phyloP scores from a whole-genome alignment of 495 filamentous ascomycete genomes.

The Sabuloglossum arenarium region DNA sequence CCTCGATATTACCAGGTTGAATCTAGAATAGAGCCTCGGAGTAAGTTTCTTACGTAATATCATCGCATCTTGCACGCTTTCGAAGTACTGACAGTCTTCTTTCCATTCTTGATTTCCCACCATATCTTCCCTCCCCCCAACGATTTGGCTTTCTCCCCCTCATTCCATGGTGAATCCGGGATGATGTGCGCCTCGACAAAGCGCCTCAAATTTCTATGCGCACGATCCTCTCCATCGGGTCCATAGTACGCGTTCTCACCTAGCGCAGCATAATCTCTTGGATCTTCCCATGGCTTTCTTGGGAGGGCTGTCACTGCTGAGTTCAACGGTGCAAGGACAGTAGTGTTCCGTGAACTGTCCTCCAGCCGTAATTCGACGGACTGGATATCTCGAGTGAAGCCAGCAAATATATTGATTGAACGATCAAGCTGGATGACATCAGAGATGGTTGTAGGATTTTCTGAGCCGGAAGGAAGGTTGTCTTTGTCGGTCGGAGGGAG shows the following conservation, averaged over 20 bases:
- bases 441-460: slow-evolving; percentile 36
- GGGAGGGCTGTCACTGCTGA: slow-evolving; percentile 57
- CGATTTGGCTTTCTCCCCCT: slow-evolving; percentile 49
- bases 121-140: slow-evolving; percentile 52
- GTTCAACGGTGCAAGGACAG: slow-evolving; percentile 78
- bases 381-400: slow-evolving; percentile 64
- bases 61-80: not conserved
- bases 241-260: slow-evolving; percentile 72
- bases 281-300: slow-evolving; percentile 87
- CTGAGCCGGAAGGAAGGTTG: not conserved
- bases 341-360: slow-evolving; percentile 50
- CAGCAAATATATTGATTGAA: slow-evolving; percentile 72
- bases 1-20: slow-evolving; percentile 56
- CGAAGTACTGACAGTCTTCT: slow-evolving; percentile 34
- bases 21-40: slow-evolving; percentile 27
- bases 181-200: slow-evolving; percentile 85
- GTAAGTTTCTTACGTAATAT: not conserved
- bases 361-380: slow-evolving; percentile 48
- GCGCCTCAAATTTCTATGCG: slow-evolving; percentile 51
- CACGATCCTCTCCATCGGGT: slow-evolving; percentile 53
- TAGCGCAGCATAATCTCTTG: slow-evolving; percentile 49
- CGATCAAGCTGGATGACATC: slow-evolving; percentile 73
- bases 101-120: slow-evolving; percentile 64
- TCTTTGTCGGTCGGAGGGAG: slow-evolving; percentile 19
- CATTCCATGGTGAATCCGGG: slow-evolving; percentile 55